Base-by-base conservation (phyloP, 2,329 filamentous ascomycete species). In the Escovopsis weberi region DNA sequence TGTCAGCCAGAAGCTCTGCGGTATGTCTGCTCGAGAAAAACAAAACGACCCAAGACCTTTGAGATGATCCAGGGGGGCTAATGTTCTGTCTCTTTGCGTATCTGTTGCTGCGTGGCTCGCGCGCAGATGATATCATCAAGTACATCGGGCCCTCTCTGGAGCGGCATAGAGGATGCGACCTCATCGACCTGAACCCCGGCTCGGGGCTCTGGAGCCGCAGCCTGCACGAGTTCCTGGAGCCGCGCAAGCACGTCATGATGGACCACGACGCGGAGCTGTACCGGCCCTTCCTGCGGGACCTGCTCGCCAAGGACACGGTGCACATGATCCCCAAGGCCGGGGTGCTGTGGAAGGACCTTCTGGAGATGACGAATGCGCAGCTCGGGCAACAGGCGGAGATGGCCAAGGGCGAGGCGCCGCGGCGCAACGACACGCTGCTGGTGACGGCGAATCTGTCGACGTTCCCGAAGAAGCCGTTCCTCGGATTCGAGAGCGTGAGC, bases 171-270 rank as follows among this genome's bases (percentile, higher is more conserved):
- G 84, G 85, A 42, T 87, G 88, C 61, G 87, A 94, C 53, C 72
- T 96, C 37, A 67, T 98, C 52, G 89, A 96, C 56, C 66, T 94
- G 43, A 85, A 88, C 58, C 89, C 89, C 0, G 87, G 87, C 12
- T 65, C 66, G 1, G 85, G 87, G 8, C 42, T 94, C 2, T 91
- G 82, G 76, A 94, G 88, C 32, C 67, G 68, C 26, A 84, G 81
- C 53, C 66, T 96, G 1, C 78, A 94, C 56, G 69, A 85, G 0
- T 64, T 73, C 38, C 67, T 98, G 7, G 65, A 85, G 53, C 89
- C 89, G 4, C 78, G 86, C 44, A 79, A 75, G 5, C 91, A 98
- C 64, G 65, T 95, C 37, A 68, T 98, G 36, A 70, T 95, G 60
- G 88, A 96, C 54, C 78, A 80, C 3, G 74, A 84, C 32, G 58